These are phyloP conservation scores for Rehmannia glutinosa DNA, from an alignment of 257 asterid genomes.

Conservation along the genomic window DNA sequence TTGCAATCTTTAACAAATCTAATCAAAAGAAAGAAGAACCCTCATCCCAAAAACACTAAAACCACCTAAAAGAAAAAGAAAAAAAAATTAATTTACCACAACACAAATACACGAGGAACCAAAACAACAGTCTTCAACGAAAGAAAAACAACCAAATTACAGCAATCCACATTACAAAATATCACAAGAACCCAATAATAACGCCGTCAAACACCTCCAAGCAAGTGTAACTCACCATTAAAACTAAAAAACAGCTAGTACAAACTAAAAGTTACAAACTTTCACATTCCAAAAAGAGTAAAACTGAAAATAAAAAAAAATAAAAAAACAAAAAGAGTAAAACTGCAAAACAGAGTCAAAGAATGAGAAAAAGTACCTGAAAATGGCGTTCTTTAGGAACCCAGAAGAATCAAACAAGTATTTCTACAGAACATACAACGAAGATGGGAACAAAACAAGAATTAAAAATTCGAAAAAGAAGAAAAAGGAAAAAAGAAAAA, in stretches of 20 bases:
- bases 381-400: constrained; percentile 24
- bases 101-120: background rate
- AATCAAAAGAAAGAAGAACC: constrained; percentile 9
- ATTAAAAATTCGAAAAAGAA: background rate
- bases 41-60: constrained; percentile 2
- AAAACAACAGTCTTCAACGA: background rate
- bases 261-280: constrained; percentile 9
- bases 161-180: constrained; percentile 35
- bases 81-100: background rate
- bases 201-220: background rate
- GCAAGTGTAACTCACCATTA: constrained; percentile 20
- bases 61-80: background rate
- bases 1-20: constrained; percentile 11
- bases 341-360: constrained; percentile 18
- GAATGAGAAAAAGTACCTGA: constrained; percentile 28
- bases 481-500: constrained; percentile 6
- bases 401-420: constrained; percentile 29
- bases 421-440: background rate
- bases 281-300: constrained; percentile 8
- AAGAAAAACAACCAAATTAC: background rate
- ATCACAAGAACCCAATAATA: constrained; percentile 14
- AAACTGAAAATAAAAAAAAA: background rate
- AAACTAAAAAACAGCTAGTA: constrained; percentile 13
- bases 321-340: background rate
- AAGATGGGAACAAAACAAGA: constrained; percentile 12